phyloP scores from a whole-genome alignment of 108 stramenopile genomes.

The Stephanodiscus triporus region DNA sequence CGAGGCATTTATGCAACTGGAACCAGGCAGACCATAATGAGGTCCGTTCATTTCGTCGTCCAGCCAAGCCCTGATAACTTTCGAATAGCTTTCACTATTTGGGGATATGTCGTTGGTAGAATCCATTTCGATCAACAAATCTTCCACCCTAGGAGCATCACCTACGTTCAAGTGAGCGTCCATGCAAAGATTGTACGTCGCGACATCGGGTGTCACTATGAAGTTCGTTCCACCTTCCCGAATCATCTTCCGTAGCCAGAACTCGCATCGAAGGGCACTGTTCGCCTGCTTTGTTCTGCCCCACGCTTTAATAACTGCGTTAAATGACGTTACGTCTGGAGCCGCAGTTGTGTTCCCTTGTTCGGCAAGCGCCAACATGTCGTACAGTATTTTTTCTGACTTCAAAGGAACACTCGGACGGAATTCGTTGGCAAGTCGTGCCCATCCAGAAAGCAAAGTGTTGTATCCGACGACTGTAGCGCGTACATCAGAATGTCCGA shows the following conservation, averaged over 20 bases:
- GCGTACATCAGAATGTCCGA: constrained; percentile 49
- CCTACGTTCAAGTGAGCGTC: constrained; percentile 45
- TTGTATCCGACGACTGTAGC: constrained; percentile 72
- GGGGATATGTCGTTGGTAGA: constrained; percentile 55
- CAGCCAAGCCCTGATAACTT: constrained; percentile 79
- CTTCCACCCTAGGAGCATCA: constrained; percentile 64
- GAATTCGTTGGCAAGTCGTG: constrained; percentile 44
- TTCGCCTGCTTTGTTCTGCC: constrained; percentile 53
- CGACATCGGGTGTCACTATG: constrained; percentile 43
- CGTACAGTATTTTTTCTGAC: constrained; percentile 66
- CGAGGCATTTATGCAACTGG: constrained; percentile 52
- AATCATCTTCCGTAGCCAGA: constrained; percentile 77
- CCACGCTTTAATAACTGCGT: constrained; percentile 77
- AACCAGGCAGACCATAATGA: constrained; percentile 38
- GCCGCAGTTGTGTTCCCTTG: constrained; percentile 24
- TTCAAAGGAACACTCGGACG: constrained; percentile 49
- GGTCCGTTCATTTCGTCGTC: constrained; percentile 36
- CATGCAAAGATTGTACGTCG: constrained; percentile 75
- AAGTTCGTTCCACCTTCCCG: constrained; percentile 24
- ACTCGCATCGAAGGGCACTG: constrained; percentile 61
- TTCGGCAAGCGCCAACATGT: constrained; percentile 54
- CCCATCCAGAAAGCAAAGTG: constrained; percentile 65
- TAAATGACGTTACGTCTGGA: constrained; percentile 66
- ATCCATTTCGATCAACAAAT: constrained; percentile 65
- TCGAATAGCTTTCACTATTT: constrained; percentile 69